A percentile compares a stretch with the other conserved stretches of the same genome.
These are phyloP conservation scores for Scedosporium apiospermum DNA, from an alignment of 2,329 filamentous ascomycete genomes.

Conservation along the genomic window DNA sequence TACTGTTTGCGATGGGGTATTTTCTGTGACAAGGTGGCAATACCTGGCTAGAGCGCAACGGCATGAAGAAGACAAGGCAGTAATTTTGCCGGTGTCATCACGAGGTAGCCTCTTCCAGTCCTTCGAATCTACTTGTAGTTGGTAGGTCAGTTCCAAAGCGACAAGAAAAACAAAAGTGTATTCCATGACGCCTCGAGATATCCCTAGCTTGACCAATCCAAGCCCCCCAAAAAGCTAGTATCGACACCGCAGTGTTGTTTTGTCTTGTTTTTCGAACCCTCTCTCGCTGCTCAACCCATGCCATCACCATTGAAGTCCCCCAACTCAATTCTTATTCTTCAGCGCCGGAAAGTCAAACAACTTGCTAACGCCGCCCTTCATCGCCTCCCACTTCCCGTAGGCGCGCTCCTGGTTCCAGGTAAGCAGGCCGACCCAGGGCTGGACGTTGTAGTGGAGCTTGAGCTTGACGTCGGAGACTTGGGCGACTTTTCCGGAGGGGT, in stretches of 20 bases:
- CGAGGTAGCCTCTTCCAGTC: too few relatives aligned
- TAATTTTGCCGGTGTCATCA: too few relatives aligned
- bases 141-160: neutral
- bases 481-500: constrained; percentile 71
- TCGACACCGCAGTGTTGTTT: neutral
- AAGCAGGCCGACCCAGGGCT: constrained; percentile 88
- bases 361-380: constrained; percentile 56
- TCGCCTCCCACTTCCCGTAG: constrained; percentile 52
- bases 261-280: neutral
- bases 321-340: constrained; percentile 42
- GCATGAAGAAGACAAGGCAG: too few relatives aligned
- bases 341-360: constrained; percentile 56
- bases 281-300: too few relatives aligned
- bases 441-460: constrained; percentile 87
- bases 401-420: constrained; percentile 63
- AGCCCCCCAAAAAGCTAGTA: neutral
- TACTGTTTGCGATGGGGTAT: too few relatives aligned
- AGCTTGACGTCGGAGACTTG: constrained; percentile 65
- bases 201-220: constrained; percentile 4
- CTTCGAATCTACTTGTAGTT: too few relatives aligned
- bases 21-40: too few relatives aligned
- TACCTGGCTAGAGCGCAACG: too few relatives aligned
- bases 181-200: neutral
- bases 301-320: too few relatives aligned
- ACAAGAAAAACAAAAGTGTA: neutral